phyloP scores from a whole-genome alignment of 345 rosid species.

The Citrus hindsii region DNA sequence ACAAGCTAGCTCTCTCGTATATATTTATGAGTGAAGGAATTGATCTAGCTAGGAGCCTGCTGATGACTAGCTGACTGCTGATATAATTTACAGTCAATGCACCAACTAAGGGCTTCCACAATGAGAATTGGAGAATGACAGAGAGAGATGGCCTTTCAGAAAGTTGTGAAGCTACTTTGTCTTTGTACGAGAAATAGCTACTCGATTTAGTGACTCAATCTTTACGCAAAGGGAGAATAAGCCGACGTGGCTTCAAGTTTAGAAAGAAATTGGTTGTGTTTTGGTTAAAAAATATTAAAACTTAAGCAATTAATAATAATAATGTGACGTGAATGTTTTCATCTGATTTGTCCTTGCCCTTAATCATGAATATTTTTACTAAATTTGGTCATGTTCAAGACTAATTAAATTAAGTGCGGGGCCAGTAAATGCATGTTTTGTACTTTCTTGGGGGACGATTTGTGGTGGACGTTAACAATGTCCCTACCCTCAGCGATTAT shows the following conservation, averaged over 20 bases:
- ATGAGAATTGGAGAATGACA: not conserved
- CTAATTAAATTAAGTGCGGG: not conserved
- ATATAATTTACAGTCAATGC: too few species aligned
- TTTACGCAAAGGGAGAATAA: constrained; percentile 22
- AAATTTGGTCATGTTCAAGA: not conserved
- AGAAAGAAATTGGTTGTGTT: constrained; percentile 1
- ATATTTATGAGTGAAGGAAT: too few species aligned
- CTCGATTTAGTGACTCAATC: constrained; percentile 45
- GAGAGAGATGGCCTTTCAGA: constrained; percentile 47
- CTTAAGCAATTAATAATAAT: too few species aligned
- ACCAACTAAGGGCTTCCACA: not conserved
- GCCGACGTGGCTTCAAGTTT: constrained; percentile 19
- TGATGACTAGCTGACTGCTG: too few species aligned
- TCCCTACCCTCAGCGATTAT: constrained; percentile 15
- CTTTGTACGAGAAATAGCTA: constrained; percentile 48
- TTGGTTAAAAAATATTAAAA: not conserved
- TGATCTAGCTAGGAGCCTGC: too few species aligned
- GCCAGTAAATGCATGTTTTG: not conserved
- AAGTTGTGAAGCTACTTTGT: constrained; percentile 34
- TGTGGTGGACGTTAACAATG: constrained; percentile 20
- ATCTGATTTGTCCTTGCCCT: not conserved
- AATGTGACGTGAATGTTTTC: not conserved
- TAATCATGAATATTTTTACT: not conserved
- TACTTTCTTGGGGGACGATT: not conserved
- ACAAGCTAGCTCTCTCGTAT: too few species aligned